Evolutionary conservation across 2,329 filamentous ascomycete genomes (phyloP).

Genomic region (Cercospora zeina): DNA sequence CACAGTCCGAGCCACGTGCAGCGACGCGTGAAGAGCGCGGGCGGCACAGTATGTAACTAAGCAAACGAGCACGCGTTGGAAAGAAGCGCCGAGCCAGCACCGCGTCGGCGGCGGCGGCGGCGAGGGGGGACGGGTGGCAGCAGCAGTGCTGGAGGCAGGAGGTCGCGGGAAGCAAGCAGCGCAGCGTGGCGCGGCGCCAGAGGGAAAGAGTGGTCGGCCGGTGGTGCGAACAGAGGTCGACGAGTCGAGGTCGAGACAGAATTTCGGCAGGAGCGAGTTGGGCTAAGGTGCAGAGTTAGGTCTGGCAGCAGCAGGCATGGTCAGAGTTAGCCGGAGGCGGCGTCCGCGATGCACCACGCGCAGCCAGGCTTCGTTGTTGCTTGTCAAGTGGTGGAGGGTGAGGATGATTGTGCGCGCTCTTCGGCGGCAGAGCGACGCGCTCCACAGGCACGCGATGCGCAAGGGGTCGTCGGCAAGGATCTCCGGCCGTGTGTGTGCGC

Average conservation of each 20-base stretch:
- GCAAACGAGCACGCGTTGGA: background rate
- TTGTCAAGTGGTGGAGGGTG: background rate
- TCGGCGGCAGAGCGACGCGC: background rate
- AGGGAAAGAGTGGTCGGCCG: background rate
- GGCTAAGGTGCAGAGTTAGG: constrained; percentile 11
- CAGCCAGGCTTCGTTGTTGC: constrained; percentile 3
- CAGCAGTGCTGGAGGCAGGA: background rate
- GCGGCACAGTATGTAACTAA: background rate
- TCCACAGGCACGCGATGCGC: constrained; percentile 5
- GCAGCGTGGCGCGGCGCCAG: background rate
- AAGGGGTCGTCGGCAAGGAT: constrained; percentile 5
- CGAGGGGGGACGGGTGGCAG: background rate
- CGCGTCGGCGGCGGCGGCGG: background rate
- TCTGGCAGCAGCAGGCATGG: constrained; percentile 8
- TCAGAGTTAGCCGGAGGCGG: constrained; percentile 11
- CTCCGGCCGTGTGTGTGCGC: background rate
- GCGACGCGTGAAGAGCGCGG: background rate
- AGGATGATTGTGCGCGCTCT: background rate
- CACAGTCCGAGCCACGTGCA: constrained; percentile 9
- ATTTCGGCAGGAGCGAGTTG: constrained; percentile 10
- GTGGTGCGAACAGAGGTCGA: background rate
- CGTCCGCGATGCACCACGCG: constrained; percentile 2
- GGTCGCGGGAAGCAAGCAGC: background rate
- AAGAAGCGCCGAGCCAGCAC: background rate
- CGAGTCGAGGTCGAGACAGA: constrained; percentile 6